These are phyloP conservation scores for Ascochyta fabae DNA, from an alignment of 2,329 filamentous ascomycete species.

Conservation along the genomic window DNA sequence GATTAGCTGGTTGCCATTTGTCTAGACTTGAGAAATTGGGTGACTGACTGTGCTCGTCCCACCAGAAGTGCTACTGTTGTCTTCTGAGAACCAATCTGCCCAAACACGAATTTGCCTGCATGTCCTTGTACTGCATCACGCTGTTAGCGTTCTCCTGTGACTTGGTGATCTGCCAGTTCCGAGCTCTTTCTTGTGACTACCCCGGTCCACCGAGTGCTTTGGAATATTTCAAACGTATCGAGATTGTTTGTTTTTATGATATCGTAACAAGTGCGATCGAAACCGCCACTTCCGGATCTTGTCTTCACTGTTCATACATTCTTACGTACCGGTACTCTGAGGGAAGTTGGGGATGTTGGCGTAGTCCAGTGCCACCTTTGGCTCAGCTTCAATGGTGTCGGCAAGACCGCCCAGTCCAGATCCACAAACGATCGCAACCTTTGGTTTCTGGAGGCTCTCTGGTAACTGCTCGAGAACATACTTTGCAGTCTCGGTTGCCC, in stretches of 20 bases:
- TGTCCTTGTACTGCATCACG: conserved; percentile 60
- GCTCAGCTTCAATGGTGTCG: conserved; percentile 59
- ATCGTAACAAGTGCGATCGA: not conserved
- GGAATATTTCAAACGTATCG: not conserved
- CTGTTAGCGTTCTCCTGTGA: not conserved
- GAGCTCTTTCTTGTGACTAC: too few species aligned
- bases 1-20: conserved; percentile 15
- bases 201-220: too few species aligned
- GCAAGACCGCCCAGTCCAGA: conserved; percentile 68
- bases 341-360: conserved; percentile 67
- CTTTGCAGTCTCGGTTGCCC: conserved; percentile 57
- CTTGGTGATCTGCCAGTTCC: too few species aligned
- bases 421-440: conserved; percentile 69
- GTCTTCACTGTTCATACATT: not conserved
- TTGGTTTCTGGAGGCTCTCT: conserved; percentile 57
- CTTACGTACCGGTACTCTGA: conserved; percentile 60
- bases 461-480: conserved; percentile 61
- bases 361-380: conserved; percentile 63
- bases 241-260: not conserved
- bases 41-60: conserved; percentile 67
- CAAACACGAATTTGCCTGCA: conserved; percentile 70
- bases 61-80: conserved; percentile 68
- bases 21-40: not conserved
- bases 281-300: conserved; percentile 20
- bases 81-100: conserved; percentile 60